Percentiles rank a stretch among this genome's conserved stretches.
Conservation (phyloP, 1,139 yeast genomes). For the Blastobotrys buckinghamii region DNA sequence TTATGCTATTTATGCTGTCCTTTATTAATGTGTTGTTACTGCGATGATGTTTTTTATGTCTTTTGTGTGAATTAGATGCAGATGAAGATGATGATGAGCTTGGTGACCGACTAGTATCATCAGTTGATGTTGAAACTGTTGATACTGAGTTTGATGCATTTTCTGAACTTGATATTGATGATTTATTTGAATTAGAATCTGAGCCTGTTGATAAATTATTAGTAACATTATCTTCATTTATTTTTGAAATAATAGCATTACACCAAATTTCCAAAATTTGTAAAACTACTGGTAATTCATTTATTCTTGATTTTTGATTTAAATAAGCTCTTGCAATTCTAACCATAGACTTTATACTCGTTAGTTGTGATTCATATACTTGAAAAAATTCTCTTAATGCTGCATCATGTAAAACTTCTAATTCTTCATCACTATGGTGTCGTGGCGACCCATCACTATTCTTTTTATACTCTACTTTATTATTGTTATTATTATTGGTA, state of each 20-base stretch:
- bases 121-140: not conserved
- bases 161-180: not conserved
- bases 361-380: slow-evolving; percentile 11
- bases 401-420: slow-evolving; percentile 3
- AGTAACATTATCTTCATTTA: not conserved
- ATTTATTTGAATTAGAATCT: not conserved
- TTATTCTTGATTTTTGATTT: slow-evolving; percentile 6
- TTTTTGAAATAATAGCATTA: slow-evolving; percentile 4
- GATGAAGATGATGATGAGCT: not conserved
- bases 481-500: not conserved
- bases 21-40: not conserved
- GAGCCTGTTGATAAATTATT: not conserved
- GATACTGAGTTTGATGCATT: not conserved
- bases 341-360: slow-evolving; percentile 12
- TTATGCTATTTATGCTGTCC: not conserved
- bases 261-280: slow-evolving; percentile 15
- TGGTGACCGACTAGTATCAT: not conserved
- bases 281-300: slow-evolving; percentile 12
- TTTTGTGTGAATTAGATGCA: not conserved
- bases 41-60: not conserved
- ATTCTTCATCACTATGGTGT: not conserved
- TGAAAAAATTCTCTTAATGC: slow-evolving; percentile 9
- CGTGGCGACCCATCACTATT: not conserved
- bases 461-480: not conserved
- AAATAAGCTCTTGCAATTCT: slow-evolving; percentile 12